A percentile compares a stretch with the other conserved stretches of the same genome.
Conservation (phyloP, 1,284 basidiomycete species). For the Erythrobasidium hasegawianum region DNA sequence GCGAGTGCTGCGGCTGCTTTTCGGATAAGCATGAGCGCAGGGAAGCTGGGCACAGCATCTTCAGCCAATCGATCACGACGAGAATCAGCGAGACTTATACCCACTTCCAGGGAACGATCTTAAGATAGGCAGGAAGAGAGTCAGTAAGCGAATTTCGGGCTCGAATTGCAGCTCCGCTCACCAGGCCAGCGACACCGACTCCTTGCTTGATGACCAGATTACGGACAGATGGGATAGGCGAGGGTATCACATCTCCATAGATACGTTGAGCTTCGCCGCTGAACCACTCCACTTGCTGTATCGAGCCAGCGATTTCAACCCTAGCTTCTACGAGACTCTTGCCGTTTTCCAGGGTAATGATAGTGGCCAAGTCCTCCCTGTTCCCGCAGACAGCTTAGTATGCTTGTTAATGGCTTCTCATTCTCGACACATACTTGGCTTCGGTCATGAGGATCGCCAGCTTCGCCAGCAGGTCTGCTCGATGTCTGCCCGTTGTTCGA, state of each 20-base stretch:
- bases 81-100: neutral
- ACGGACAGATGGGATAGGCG: constrained; percentile 64
- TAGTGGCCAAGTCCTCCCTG: constrained; percentile 69
- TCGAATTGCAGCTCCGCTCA: constrained; percentile 72
- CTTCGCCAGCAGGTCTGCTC: constrained; percentile 53
- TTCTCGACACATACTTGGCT: constrained; percentile 8
- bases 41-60: constrained; percentile 10
- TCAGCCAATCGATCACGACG: neutral
- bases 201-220: constrained; percentile 87
- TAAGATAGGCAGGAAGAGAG: neutral
- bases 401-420: constrained; percentile 45
- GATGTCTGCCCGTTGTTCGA: constrained; percentile 70
- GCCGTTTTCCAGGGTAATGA: constrained; percentile 77
- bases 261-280: constrained; percentile 85
- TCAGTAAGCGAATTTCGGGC: constrained; percentile 44
- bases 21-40: constrained; percentile 83
- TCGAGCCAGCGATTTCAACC: constrained; percentile 42
- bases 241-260: constrained; percentile 70
- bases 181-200: constrained; percentile 44
- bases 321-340: constrained; percentile 78
- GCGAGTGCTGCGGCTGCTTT: constrained; percentile 81
- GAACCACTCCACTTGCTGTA: constrained; percentile 48
- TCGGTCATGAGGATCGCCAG: constrained; percentile 36
- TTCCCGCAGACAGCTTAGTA: constrained; percentile 9
- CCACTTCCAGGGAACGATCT: constrained; percentile 26